A percentile compares a stretch with the other conserved stretches of the same genome.
phyloP scores from a whole-genome alignment of 345 rosid species.

The Eucalyptus marginata region DNA sequence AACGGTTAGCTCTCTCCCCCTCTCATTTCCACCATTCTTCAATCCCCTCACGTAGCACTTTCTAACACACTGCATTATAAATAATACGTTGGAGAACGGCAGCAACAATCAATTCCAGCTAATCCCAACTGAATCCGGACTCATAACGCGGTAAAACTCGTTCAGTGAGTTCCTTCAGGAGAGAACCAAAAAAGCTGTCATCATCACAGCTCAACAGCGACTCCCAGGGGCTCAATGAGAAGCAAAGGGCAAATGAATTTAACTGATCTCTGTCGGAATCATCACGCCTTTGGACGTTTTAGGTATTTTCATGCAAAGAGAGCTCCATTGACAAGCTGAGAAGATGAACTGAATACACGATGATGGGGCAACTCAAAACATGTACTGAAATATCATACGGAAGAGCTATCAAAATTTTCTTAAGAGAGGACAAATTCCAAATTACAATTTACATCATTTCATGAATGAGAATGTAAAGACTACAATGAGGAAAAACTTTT shows the following conservation, averaged over 20 bases:
- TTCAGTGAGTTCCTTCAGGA: neutral
- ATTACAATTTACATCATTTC: neutral
- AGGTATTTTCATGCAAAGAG: neutral
- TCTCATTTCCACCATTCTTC: neutral
- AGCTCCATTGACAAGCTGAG: neutral
- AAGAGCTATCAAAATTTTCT: neutral
- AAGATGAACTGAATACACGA: neutral
- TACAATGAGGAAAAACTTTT: neutral
- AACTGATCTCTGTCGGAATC: neutral
- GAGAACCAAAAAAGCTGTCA: neutral
- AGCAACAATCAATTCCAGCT: neutral
- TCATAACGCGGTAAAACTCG: neutral
- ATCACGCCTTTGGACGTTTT: neutral
- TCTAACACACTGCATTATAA: neutral
- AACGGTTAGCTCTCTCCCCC: neutral
- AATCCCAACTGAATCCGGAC: neutral
- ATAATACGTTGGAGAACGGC: neutral
- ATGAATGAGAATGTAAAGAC: neutral
- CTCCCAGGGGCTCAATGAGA: neutral
- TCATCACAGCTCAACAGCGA: too few relatives aligned
- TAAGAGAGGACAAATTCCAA: neutral
- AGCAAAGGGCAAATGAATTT: neutral
- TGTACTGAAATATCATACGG: neutral
- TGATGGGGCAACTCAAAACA: neutral
- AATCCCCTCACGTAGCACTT: neutral